Base-by-base conservation (phyloP, 208 protist species). In the Phytomonas serpens region DNA sequence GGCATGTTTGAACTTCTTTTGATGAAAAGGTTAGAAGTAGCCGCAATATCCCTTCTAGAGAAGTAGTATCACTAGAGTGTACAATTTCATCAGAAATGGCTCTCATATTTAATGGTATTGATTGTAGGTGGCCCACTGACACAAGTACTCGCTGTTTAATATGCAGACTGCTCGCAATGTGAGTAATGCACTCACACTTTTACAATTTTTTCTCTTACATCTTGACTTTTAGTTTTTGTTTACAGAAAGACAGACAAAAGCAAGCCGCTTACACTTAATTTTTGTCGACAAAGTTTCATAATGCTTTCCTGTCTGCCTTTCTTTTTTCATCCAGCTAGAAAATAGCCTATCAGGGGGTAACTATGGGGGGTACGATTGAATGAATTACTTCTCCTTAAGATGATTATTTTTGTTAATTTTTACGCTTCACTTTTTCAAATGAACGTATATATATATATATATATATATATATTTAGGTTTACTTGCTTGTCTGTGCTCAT, bases 1-100 rank as follows among this genome's bases (percentile, higher is more conserved):
- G 23, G 37, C 30, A 11, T 9, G 10, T 86, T 84, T 68, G 79
- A 90, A 6, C 2, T 57, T 11, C 47, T 57, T 19, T 27, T 57
- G 47, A 27, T 57, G 23, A 27, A 57, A 57, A 57, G 47, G 27
- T 6, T 57, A 19, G 47, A 57, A 57, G 47, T 23, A 6, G 47
- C 19, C 6, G 5, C 47, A 57, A 19, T 3, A 57, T 57, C 47
- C 6, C 13, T 57, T 57, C 0, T 27, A 6, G 47, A 57, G 47
- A 57, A 57, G 47, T 57, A 57, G 47, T 57, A 9, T 27, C 47
- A 27, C 2, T 57, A 57, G 4, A 27, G 27, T 19, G 13, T 57
- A 27, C 1, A 11, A 57, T 27, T 9, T 27, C 19, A 27, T 27
- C 23, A 57, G 47, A 27, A 27, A 47, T 3, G 40, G 13, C 7